Evolutionary conservation across 345 rosid genomes (phyloP), one percentile per base, ranked within the genome.

Genomic region (Lepidium aucheri): DNA sequence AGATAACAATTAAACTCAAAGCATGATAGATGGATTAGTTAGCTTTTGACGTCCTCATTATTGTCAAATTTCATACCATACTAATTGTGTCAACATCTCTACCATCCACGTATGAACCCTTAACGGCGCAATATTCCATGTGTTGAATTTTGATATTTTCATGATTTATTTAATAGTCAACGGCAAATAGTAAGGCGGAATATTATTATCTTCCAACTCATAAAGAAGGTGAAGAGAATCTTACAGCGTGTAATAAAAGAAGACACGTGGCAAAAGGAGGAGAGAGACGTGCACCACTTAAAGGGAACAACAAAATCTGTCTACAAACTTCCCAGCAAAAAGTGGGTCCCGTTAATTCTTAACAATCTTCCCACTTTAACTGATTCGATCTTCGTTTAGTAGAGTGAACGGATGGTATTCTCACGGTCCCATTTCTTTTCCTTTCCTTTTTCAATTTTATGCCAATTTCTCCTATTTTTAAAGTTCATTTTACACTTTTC

Each of bases 271-370:
- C 74, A 3, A 6, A 7, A 35, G 24, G 4, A 69, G 58, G 34
- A 57, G 70, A 74, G 79, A 86, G 77, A 61, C 86, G 86, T 78
- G 85, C 68, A 64, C 68, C 72, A 53, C 7, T 9, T 7, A 60
- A 59, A 75, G 87, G 86, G 77, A 79, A 78, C 83, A 72, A 75
- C 40, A 38, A 65, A 54, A 64, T 38, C 70, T 78, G 87, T 82
- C 86, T 60, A 54, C 44, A 61, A 84, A 80, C 59, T 63, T 63
- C 63, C 78, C 77, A 78, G 80, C 85, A 81, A 69, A 57, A 69
- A 34, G 54, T 59, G 76, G 82, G 81, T 12, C 77, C 80, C 73
- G 2, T 20, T 20, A 20, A 20, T 2, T 20, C 22, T 20, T 20
- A 60, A 61, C 71, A 60, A 76, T 58, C 4, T 44, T n/a, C 44